Evolutionary conservation across 179 eudicot genomes (phyloP), one percentile per base, ranked within the genome.

Genomic region (Vitellaria paradoxa): DNA sequence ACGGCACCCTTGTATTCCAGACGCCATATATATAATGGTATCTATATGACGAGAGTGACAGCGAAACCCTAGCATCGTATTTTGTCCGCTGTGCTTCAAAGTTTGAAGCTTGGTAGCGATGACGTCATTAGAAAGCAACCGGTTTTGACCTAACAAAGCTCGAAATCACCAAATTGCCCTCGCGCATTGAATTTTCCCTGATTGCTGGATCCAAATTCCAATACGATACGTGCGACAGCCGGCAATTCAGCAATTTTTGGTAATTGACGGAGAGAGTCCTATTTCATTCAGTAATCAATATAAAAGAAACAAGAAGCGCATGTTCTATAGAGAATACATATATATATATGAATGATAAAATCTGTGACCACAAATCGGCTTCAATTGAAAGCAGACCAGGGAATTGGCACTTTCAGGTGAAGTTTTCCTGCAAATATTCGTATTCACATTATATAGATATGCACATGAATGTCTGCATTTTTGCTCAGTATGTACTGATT

Each of bases 331-430:
- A 20, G 0, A 5, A 18, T 45, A 17, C 7, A n/a, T 47, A 21
- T 12, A 10, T 47, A 12, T 24, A 9, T 24, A 0, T 61, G 30
- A 56, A 81, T 81, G 80, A 23, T 76, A 57, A 50, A 26, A 71
- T 40, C 68, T 49, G 47, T 24, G 65, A 45, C 75, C 45, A 70
- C 74, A 6, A 62, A 21, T 70, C 68, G 45, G 69, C 65, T 67
- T 53, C 50, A 40, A 65, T 70, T 77, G 9, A 80, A 74, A 74
- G 49, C 82, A 52, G 8, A 52, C 11, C 61, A 47, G 17, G 56
- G 55, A 5, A 60, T 74, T 24, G 67, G 47, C 68, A 69, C 59
- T 70, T 79, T 70, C 75, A 80, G 87, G 87, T 81, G 73, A 65
- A 21, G 7, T 11, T 68, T 40, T 75, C 37, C 0, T 62, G 20